Base-by-base conservation (phyloP, 2,329 filamentous ascomycete species). In the Cryoendolithus antarcticus region DNA sequence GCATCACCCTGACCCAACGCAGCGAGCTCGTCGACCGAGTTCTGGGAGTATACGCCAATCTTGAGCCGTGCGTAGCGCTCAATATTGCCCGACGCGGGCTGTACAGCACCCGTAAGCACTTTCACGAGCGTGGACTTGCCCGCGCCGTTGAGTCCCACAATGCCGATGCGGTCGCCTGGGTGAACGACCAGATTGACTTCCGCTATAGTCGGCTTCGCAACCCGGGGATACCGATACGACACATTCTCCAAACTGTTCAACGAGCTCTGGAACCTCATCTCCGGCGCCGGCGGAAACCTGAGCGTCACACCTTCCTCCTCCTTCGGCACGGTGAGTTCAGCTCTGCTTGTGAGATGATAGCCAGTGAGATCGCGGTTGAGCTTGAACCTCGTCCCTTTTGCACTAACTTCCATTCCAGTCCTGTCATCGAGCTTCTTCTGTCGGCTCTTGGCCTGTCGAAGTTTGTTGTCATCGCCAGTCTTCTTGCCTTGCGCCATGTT, bases 381-480 rank as follows among this genome's bases (percentile, higher is more conserved):
- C 61, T 89, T 89, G 67, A 93, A 93, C 2, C 82, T 67, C 4
- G 74, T 74, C 1, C 86, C 86, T 38, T 71, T 79, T 5, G 76
- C 74, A 45, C 66, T 81, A 30, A 85, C 79, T 52, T 88, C 72
- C 50, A 93, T 59, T 0, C 85, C 86, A 75, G 78, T 82, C 4
- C 84, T 70, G 40, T 91, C 80, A 41, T 93, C 84, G 1, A 93
- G 69, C 56, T 86, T 88, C 66, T 86, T 89, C 62, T 88, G 82
- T 1, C 84, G 71, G 4, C 80, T 84, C 46, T 86, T 88, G 3
- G 84, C 85, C 64, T 88, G 82, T n/a, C 82, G 77, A 3, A 93
- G 68, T 56, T 86, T 88, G 55, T 89, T 89, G 49, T 86, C 80
- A 52, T 93, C 85, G 27, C 85, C 82, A 19, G 79, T 80, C 35